phyloP scores from a whole-genome alignment of 2,329 filamentous ascomycete genomes.

The Penicillium sp. region DNA sequence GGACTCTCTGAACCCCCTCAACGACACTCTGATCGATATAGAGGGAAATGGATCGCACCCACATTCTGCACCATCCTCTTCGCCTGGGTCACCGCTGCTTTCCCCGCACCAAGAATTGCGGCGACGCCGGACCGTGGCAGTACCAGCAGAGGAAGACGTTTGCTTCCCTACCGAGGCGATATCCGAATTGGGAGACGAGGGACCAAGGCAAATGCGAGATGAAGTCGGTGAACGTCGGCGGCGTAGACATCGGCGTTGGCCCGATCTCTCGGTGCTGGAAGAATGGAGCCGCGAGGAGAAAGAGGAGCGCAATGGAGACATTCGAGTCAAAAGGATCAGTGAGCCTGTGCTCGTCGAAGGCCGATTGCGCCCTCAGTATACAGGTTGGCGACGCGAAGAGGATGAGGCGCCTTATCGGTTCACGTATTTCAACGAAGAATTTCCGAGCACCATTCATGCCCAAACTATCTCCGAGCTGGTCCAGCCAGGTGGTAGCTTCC shows the following conservation, averaged over 20 bases:
- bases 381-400: conserved; percentile 74
- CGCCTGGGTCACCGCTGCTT: conserved; percentile 32
- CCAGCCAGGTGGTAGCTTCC: conserved; percentile 73
- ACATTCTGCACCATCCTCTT: conserved; percentile 28
- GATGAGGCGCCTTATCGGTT: conserved; percentile 90
- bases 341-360: conserved; percentile 90
- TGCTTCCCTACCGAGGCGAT: conserved; percentile 76
- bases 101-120: conserved; percentile 31
- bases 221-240: conserved; percentile 40
- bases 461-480: conserved; percentile 89
- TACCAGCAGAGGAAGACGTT: conserved; percentile 73
- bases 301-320: conserved; percentile 71
- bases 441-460: conserved; percentile 90
- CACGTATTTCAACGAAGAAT: conserved; percentile 97
- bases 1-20: conserved; percentile 22
- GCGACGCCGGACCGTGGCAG: conserved; percentile 51
- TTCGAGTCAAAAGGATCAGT: conserved; percentile 80
- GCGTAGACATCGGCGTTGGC: conserved; percentile 68
- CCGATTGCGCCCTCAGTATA: conserved; percentile 68
- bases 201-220: conserved; percentile 43
- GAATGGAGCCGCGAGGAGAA: conserved; percentile 89
- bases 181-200: conserved; percentile 75
- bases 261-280: conserved; percentile 71
- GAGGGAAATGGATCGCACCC: conserved; percentile 26
- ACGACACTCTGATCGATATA: conserved; percentile 41